Evolutionary conservation across 75 land plant species (phyloP).

Genomic region (Pinus taeda): DNA sequence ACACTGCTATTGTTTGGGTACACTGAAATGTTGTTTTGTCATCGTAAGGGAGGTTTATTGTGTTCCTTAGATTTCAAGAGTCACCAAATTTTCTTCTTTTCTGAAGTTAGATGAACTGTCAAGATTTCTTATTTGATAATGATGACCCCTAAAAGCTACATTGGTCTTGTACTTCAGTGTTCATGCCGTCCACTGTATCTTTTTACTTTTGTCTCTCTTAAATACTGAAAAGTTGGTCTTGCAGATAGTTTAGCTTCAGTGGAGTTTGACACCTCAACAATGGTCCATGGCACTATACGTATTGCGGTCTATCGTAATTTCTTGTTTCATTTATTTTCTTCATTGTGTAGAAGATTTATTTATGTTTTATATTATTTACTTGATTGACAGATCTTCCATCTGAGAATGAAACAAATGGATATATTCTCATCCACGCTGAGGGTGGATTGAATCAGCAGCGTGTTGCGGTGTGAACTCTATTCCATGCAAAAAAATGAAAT

Average conservation of each 20-base stretch:
- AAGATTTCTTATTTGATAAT: no score
- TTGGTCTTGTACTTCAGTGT: no score
- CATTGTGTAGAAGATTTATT: not conserved
- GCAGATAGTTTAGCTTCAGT: not conserved
- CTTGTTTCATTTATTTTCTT: not conserved
- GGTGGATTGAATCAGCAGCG: constrained; percentile 8
- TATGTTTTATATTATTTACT: not conserved
- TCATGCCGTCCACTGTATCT: no score
- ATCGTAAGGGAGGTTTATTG: no score
- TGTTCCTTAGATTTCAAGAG: no score
- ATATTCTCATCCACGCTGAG: not conserved
- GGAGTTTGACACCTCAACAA: not conserved
- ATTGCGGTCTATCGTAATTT: not conserved
- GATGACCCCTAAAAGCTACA: no score
- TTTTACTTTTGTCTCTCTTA: not conserved
- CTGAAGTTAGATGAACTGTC: no score
- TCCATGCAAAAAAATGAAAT: not conserved
- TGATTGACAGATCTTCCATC: constrained; percentile 14
- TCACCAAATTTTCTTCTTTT: no score
- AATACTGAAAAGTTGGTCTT: not conserved
- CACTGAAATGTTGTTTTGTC: no score
- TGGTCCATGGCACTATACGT: not conserved
- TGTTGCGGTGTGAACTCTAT: constrained; percentile 66
- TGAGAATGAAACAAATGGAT: not conserved
- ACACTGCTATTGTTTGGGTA: no score